Evolutionary conservation across 441 rosid genomes (phyloP).

Genomic region (Monsonia emarginata): DNA sequence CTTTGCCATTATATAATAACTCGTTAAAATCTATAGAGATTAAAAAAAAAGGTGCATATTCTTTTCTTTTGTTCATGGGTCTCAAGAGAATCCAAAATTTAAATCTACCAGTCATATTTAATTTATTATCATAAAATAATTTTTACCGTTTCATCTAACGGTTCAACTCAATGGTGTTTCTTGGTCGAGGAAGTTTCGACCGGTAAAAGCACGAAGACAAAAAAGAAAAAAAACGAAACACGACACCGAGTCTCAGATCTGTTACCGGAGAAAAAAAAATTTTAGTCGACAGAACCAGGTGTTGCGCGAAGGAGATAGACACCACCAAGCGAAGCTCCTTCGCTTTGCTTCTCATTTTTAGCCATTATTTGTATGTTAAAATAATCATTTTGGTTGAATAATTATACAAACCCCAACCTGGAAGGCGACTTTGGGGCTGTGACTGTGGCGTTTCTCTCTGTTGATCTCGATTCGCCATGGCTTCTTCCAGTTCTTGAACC

Average conservation of each 20-base stretch:
- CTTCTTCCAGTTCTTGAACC: conserved; percentile 66
- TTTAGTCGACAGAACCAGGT: background rate
- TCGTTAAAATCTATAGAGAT: too few relatives aligned
- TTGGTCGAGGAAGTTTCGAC: background rate
- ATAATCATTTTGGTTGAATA: too few relatives aligned
- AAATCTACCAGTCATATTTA: background rate
- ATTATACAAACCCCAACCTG: background rate
- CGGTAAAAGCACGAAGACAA: background rate
- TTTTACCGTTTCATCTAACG: background rate
- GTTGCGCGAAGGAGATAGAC: background rate
- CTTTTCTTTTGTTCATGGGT: too few relatives aligned
- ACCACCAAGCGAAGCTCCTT: background rate
- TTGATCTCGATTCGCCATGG: conserved; percentile 30
- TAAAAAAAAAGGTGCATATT: too few relatives aligned
- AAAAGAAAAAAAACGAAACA: background rate
- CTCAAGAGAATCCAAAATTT: too few relatives aligned
- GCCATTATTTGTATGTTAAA: too few relatives aligned
- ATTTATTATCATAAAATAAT: too few relatives aligned
- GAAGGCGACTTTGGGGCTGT: background rate
- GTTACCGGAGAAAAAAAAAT: background rate
- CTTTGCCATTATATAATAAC: too few relatives aligned
- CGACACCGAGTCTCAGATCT: background rate
- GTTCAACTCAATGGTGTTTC: background rate
- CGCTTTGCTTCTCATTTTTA: background rate
- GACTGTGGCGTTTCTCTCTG: background rate